phyloP scores from a whole-genome alignment of 176 grass and related monocot genomes.

The Triticum aestivum region IWGSC_CS_RefSeq_v2.1 NC_057796.1:124360621-124361120 shows the following conservation, averaged over 20 bases:
- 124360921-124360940: neutral
- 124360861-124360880: slow-evolving; percentile 34
- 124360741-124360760: neutral
- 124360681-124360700: slow-evolving; percentile 97
- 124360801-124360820: neutral
- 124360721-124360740: slow-evolving; percentile 88
- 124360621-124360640: slow-evolving; percentile 61
- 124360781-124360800: slow-evolving; percentile 27
- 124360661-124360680: slow-evolving; percentile 60
- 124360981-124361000: neutral
- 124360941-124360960: neutral
- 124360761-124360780: neutral
- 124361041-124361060: neutral
- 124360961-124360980: neutral
- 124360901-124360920: slow-evolving; percentile 11
- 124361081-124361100: neutral
- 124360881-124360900: neutral
- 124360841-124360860: slow-evolving; percentile 6
- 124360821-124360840: neutral
- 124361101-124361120: neutral
- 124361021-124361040: slow-evolving; percentile 2
- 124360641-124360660: slow-evolving; percentile 68
- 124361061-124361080: neutral
- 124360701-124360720: slow-evolving; percentile 97
- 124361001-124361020: neutral